phyloP scores from a whole-genome alignment of 176 grass and related monocot species.

The Oryza meridionalis region DNA sequence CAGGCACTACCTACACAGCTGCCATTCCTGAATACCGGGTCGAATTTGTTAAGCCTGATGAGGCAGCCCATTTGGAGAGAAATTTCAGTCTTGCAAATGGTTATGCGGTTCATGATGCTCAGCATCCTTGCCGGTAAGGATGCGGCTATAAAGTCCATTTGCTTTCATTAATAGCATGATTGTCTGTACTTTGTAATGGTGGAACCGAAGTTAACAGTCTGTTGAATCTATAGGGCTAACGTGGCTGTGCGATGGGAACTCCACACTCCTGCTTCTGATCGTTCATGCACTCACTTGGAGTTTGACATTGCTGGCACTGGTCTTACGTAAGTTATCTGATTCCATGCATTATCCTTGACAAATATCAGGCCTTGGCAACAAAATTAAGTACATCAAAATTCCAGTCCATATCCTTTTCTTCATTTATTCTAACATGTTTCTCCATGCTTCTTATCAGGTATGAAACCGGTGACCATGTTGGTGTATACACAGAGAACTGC shows the following conservation, averaged over 20 bases:
- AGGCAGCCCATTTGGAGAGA: slow-evolving; percentile 63
- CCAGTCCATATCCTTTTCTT: neutral
- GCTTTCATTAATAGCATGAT: neutral
- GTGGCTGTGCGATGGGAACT: slow-evolving; percentile 77
- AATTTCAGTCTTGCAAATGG: slow-evolving; percentile 87
- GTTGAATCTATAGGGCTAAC: slow-evolving; percentile 60
- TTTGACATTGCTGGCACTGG: slow-evolving; percentile 83
- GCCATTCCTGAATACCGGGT: slow-evolving; percentile 88
- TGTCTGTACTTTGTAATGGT: neutral
- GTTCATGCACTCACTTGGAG: slow-evolving; percentile 94
- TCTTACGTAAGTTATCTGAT: slow-evolving; percentile 66
- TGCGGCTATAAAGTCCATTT: neutral
- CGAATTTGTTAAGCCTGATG: slow-evolving; percentile 66
- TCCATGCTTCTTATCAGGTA: slow-evolving; percentile 60
- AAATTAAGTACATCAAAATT: slow-evolving; percentile 17
- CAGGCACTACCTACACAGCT: slow-evolving; percentile 75
- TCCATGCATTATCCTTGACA: neutral
- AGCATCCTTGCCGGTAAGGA: slow-evolving; percentile 86
- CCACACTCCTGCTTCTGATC: slow-evolving; percentile 84
- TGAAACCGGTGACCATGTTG: slow-evolving; percentile 93
- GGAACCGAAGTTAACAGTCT: slow-evolving; percentile 11
- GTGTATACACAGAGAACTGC: slow-evolving; percentile 81
- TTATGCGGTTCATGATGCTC: slow-evolving; percentile 79
- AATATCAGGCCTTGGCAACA: neutral
- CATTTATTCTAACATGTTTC: slow-evolving; percentile 32